A percentile compares a stretch with the other conserved stretches of the same genome.
phyloP scores from a whole-genome alignment of 805 yeast species.

The Saccharomycopsis sp. region DNA sequence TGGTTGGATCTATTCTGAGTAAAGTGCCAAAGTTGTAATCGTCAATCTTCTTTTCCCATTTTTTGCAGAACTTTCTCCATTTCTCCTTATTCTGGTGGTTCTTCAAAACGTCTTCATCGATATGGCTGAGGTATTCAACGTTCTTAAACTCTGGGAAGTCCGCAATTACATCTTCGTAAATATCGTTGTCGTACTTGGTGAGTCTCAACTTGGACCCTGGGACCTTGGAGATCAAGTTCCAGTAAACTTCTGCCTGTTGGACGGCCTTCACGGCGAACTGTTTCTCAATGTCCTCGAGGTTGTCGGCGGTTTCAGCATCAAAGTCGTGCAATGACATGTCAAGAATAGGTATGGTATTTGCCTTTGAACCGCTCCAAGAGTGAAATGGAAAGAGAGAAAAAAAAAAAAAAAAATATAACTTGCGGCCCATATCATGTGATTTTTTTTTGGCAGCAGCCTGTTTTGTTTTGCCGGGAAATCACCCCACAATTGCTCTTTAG shows the following conservation, averaged over 20 bases:
- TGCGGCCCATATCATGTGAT: too few relatives aligned
- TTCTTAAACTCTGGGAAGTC: slow-evolving; percentile 85
- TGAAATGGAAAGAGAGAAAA: too few relatives aligned
- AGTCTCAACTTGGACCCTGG: slow-evolving; percentile 74
- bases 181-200: slow-evolving; percentile 65
- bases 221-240: slow-evolving; percentile 64
- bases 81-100: slow-evolving; percentile 66
- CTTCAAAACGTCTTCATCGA: slow-evolving; percentile 78
- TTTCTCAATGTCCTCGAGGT: slow-evolving; percentile 90
- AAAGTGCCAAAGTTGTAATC: slow-evolving; percentile 95
- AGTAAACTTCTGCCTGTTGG: slow-evolving; percentile 88
- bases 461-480: too few relatives aligned
- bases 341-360: too few relatives aligned
- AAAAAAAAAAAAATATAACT: too few relatives aligned
- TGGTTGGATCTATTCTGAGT: slow-evolving; percentile 60
- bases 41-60: slow-evolving; percentile 70
- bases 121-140: slow-evolving; percentile 39
- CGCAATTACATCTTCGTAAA: slow-evolving; percentile 47
- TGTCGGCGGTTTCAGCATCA: slow-evolving; percentile 87
- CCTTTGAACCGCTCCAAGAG: too few relatives aligned
- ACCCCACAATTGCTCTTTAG: too few relatives aligned
- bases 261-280: slow-evolving; percentile 98
- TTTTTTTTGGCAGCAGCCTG: too few relatives aligned
- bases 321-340: slow-evolving; percentile 31
- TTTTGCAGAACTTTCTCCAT: slow-evolving; percentile 84